Percentiles rank a stretch among this genome's conserved stretches.
These are phyloP conservation scores for Paramecium caudatum DNA, from an alignment of 73 alveolate genomes.

Conservation along the genomic window DNA sequence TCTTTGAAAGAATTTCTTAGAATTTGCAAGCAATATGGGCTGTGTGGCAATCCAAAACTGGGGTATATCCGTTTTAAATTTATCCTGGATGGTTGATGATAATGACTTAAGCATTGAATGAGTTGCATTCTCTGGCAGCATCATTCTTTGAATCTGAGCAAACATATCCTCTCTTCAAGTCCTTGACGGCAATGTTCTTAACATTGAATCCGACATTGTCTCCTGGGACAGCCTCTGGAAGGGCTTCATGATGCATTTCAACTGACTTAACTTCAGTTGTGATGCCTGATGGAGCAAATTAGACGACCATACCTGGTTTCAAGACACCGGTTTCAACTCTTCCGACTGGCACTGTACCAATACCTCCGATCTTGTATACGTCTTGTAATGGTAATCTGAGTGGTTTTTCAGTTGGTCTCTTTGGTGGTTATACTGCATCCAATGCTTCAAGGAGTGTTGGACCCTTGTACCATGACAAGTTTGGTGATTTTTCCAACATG, in stretches of 20 bases:
- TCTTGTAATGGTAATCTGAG: constrained; percentile 96
- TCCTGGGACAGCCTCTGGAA: constrained; percentile 98
- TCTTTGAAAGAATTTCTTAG: constrained; percentile 84
- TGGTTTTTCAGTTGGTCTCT: constrained; percentile 95
- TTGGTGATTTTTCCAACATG: constrained; percentile 90
- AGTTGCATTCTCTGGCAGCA: constrained; percentile 80
- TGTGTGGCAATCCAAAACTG: constrained; percentile 98
- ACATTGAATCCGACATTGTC: constrained; percentile 96
- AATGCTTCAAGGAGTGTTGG: constrained; percentile 95
- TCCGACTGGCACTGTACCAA: constrained; percentile 97
- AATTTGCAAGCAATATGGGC: constrained; percentile 97
- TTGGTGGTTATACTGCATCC: constrained; percentile 94
- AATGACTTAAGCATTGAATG: constrained; percentile 94
- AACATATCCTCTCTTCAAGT: constrained; percentile 85
- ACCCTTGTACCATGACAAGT: constrained; percentile 98
- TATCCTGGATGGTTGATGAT: constrained; percentile 96
- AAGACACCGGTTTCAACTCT: constrained; percentile 98
- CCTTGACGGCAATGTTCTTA: constrained; percentile 88
- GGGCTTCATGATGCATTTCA: constrained; percentile 96
- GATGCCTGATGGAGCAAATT: constrained; percentile 91
- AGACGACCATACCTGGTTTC: constrained; percentile 93
- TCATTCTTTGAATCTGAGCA: constrained; percentile 86
- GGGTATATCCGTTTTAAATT: constrained; percentile 95
- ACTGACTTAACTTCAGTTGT: constrained; percentile 92
- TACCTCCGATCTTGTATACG: constrained; percentile 95